phyloP scores from a whole-genome alignment of 345 rosid genomes.

The Gossypium australe region DNA sequence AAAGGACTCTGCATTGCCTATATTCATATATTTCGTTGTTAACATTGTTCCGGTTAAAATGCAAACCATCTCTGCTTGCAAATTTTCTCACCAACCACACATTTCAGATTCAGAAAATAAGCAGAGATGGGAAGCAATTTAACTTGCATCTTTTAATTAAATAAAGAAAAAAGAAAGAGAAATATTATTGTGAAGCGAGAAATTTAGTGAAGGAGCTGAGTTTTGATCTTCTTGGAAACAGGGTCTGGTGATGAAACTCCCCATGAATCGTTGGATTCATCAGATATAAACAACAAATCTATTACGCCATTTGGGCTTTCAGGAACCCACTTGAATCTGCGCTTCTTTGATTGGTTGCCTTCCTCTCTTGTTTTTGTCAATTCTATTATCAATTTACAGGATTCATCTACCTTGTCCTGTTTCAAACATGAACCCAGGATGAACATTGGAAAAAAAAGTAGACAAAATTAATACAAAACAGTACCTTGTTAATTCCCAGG shows the following conservation, averaged over 20 bases:
- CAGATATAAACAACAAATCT: slow-evolving; percentile 58
- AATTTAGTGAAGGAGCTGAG: slow-evolving; percentile 9
- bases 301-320: slow-evolving; percentile 66
- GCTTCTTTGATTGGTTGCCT: slow-evolving; percentile 27
- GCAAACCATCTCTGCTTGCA: slow-evolving; percentile 50
- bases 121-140: slow-evolving; percentile 59
- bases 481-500: slow-evolving; percentile 46
- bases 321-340: slow-evolving; percentile 40
- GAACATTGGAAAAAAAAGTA: not conserved
- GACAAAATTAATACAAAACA: not conserved
- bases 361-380: slow-evolving; percentile 20
- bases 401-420: slow-evolving; percentile 51
- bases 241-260: slow-evolving; percentile 44
- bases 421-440: not conserved
- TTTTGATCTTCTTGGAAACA: slow-evolving; percentile 38
- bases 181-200: slow-evolving; percentile 12
- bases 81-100: slow-evolving; percentile 15
- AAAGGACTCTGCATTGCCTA: slow-evolving; percentile 23
- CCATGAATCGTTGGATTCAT: slow-evolving; percentile 49
- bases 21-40: not conserved
- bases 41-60: slow-evolving; percentile 35
- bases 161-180: not conserved
- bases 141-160: slow-evolving; percentile 19
- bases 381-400: slow-evolving; percentile 39
- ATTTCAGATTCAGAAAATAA: not conserved